These are phyloP conservation scores for Candida ortonii DNA, from an alignment of 805 yeast species.

Conservation along the genomic window DNA sequence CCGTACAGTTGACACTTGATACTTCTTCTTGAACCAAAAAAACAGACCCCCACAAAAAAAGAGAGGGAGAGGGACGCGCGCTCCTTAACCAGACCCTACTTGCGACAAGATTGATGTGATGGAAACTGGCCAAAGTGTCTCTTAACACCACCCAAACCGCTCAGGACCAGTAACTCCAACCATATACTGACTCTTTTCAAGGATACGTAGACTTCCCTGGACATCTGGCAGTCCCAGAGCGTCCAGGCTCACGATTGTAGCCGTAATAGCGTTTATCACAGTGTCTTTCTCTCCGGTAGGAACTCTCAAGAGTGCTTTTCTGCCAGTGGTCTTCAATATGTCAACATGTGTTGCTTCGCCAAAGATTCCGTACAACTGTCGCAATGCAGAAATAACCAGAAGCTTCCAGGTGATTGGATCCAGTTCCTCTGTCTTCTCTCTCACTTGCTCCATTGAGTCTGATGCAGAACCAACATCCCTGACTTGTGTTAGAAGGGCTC, in stretches of 20 bases:
- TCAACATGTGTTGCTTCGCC: conserved; percentile 31
- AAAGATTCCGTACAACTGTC: conserved; percentile 24
- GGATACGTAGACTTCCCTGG: conserved; percentile 13
- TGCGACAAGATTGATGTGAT: no score
- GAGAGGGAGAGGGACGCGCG: no score
- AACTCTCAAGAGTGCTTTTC: conserved; percentile 22
- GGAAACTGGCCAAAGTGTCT: no score
- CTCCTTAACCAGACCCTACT: conserved; percentile 4
- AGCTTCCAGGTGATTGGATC: conserved; percentile 29
- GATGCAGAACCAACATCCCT: no score
- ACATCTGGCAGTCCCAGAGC: conserved; percentile 6
- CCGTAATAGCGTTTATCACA: conserved; percentile 20
- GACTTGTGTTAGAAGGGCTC: not conserved
- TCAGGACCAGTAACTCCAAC: conserved; percentile 26
- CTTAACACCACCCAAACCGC: conserved; percentile 21
- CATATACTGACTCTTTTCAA: conserved; percentile 20
- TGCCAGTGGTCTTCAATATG: conserved; percentile 13
- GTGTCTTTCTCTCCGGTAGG: conserved; percentile 20
- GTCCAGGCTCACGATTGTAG: conserved; percentile 13
- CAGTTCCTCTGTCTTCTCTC: conserved; percentile 2
- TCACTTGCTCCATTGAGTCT: not conserved
- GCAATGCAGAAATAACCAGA: conserved; percentile 21
- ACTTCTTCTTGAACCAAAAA: no score
- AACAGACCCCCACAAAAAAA: no score
- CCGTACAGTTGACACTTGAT: no score